Base-by-base conservation (phyloP, 306 rosid species). In the Lablab purpureus region DNA sequence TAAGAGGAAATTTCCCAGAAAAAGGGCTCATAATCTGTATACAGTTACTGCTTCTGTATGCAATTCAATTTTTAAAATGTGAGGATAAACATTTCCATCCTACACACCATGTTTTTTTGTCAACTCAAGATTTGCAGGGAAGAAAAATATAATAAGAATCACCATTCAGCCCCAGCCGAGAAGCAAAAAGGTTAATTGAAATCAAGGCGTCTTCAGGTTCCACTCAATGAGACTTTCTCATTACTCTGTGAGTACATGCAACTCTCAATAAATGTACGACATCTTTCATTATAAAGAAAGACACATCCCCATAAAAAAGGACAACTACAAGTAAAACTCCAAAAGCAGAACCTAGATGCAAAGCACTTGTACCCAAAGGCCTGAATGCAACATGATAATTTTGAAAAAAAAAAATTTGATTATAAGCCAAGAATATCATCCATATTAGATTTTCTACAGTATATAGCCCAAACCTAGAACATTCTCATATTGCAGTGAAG, bases 281-380 rank as follows among this genome's bases (percentile, higher is more conserved):
- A 43, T 40, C 69, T 23, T 74, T 23, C 52, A 58, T 17, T 41
- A 25, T 58, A 41, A 74, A 25, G 55, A 37, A 40, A 27, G 59
- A 37, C 6, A 25, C 5, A 55, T 55, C 32, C 28, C 58, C 92
- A 27, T 23, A 1, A n/a, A 7, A 34, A 13, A 32, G 13, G 51
- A n/a, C 27, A 40, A 19, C 22, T 3, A 36, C 6, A 15, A 4
- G 71, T 27, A 54, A 73, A 19, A 3, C 13, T 28, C 18, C 13
- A 17, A 75, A 75, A 30, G 23, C 36, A 60, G 37, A 62, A 45
- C 13, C 60, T 62, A 62, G 43, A 25, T 0, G 23, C n/a, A 62
- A 62, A 46, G 45, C 27, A 59, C 40, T 27, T 25, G 6, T 58
- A 27, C 19, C 18, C 5, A 25, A 58, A 25, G 36, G 13, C 10